A percentile compares a stretch with the other conserved stretches of the same genome.
Conservation (phyloP, 176 grass and related monocot genomes). For the Juncus inflexus region DNA sequence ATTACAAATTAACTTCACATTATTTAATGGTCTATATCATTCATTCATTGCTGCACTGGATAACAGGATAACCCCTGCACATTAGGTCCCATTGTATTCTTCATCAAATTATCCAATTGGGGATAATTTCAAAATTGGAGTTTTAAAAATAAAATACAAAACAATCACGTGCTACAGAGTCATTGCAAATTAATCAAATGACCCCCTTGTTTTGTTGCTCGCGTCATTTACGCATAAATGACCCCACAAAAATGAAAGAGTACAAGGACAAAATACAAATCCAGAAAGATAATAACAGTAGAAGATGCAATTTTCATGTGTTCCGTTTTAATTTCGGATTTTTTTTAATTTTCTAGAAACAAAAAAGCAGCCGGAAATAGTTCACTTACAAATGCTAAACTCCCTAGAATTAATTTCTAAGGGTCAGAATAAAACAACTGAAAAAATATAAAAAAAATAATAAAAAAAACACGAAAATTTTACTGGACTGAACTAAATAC, state of each 20-base stretch:
- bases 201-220: slow-evolving; percentile 18
- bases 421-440: slow-evolving; percentile 26
- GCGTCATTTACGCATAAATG: slow-evolving; percentile 16
- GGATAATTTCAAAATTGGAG: neutral
- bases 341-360: slow-evolving; percentile 29
- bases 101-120: slow-evolving; percentile 2
- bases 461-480: slow-evolving; percentile 59
- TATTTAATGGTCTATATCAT: too few species aligned
- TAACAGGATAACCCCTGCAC: slow-evolving; percentile 10
- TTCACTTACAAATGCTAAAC: slow-evolving; percentile 21
- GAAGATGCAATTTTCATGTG: neutral
- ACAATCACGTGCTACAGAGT: slow-evolving; percentile 24
- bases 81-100: slow-evolving; percentile 9
- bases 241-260: neutral
- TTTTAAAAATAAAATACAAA: slow-evolving; percentile 1
- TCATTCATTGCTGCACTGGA: too few species aligned
- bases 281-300: neutral
- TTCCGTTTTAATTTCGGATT: slow-evolving; percentile 16
- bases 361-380: slow-evolving; percentile 9
- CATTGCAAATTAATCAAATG: slow-evolving; percentile 21
- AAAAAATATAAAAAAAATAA: slow-evolving; percentile 44
- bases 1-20: too few species aligned
- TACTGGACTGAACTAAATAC: slow-evolving; percentile 25
- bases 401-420: slow-evolving; percentile 41
- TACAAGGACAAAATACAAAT: slow-evolving; percentile 17